phyloP scores from a whole-genome alignment of 2,329 filamentous ascomycete species.

The Aspergillus tanneri region DNA sequence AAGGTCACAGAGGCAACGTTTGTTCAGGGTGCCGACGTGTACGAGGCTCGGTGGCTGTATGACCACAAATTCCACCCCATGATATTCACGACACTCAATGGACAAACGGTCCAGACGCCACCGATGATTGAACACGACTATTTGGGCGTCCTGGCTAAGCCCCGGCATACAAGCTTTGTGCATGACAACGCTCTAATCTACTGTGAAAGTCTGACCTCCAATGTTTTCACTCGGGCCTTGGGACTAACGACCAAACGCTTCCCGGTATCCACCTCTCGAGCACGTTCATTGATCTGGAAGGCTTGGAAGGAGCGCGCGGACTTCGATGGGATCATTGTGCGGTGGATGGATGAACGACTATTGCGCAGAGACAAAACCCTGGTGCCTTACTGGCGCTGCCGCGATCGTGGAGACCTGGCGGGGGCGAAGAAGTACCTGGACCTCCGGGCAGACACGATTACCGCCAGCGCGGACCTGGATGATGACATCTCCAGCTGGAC shows the following conservation, averaged over 20 bases:
- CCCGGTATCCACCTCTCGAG: constrained; percentile 48
- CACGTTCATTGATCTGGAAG: constrained; percentile 53
- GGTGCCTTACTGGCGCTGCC: constrained; percentile 47
- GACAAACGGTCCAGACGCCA: constrained; percentile 51
- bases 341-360: constrained; percentile 53
- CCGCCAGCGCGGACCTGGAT: constrained; percentile 53
- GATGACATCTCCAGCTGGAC: constrained; percentile 55
- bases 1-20: constrained; percentile 57
- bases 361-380: constrained; percentile 49
- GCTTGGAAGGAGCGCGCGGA: constrained; percentile 49
- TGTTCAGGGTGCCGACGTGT: constrained; percentile 53
- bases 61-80: constrained; percentile 52
- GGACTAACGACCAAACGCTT: constrained; percentile 38
- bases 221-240: constrained; percentile 32
- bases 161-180: constrained; percentile 44
- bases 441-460: constrained; percentile 50
- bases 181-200: constrained; percentile 55
- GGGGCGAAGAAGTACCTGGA: constrained; percentile 47
- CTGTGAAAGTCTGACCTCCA: constrained; percentile 43
- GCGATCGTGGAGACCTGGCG: constrained; percentile 45
- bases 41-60: constrained; percentile 52
- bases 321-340: constrained; percentile 51
- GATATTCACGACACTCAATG: constrained; percentile 52
- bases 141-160: constrained; percentile 46
- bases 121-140: constrained; percentile 55